Percentiles rank a stretch among this genome's conserved stretches.
phyloP scores from a whole-genome alignment of 1,284 basidiomycete genomes.

The Pterula multifida region DNA sequence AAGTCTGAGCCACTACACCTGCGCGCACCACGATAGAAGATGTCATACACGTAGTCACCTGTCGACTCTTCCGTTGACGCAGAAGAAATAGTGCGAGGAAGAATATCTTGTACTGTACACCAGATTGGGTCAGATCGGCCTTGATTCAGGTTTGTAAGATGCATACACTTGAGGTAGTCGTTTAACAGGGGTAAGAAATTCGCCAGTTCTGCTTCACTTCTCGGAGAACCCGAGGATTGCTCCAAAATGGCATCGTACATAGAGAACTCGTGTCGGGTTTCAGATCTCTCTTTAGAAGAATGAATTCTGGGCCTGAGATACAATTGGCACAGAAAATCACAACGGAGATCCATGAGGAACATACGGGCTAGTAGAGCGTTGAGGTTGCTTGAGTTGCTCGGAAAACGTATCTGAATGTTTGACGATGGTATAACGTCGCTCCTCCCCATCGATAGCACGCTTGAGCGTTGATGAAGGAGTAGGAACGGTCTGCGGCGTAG shows the following conservation, averaged over 20 bases:
- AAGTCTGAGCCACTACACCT: slow-evolving; percentile 46
- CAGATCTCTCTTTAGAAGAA: slow-evolving; percentile 34
- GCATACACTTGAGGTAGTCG: slow-evolving; percentile 56
- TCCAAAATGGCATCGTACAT: slow-evolving; percentile 60
- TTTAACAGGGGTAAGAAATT: slow-evolving; percentile 61
- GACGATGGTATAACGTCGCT: slow-evolving; percentile 34
- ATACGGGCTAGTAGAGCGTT: slow-evolving; percentile 20
- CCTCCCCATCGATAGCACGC: slow-evolving; percentile 15
- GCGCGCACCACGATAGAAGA: slow-evolving; percentile 59
- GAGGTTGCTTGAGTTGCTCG: slow-evolving; percentile 13
- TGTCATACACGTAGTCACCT: slow-evolving; percentile 65
- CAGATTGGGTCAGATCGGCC: neutral
- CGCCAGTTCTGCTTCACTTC: slow-evolving; percentile 54
- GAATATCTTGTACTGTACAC: slow-evolving; percentile 23
- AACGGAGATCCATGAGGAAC: slow-evolving; percentile 1
- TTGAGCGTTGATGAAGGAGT: slow-evolving; percentile 11
- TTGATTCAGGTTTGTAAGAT: neutral
- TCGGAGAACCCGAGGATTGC: slow-evolving; percentile 16
- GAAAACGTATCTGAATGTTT: slow-evolving; percentile 15
- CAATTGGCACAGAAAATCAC: slow-evolving; percentile 3
- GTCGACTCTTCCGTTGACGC: slow-evolving; percentile 14
- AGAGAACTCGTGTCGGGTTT: slow-evolving; percentile 32
- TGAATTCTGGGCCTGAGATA: slow-evolving; percentile 39
- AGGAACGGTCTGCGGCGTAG: slow-evolving; percentile 13
- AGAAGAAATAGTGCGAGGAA: slow-evolving; percentile 8